phyloP scores from a whole-genome alignment of 1,284 basidiomycete genomes.

The Rhodofomes roseus region DNA sequence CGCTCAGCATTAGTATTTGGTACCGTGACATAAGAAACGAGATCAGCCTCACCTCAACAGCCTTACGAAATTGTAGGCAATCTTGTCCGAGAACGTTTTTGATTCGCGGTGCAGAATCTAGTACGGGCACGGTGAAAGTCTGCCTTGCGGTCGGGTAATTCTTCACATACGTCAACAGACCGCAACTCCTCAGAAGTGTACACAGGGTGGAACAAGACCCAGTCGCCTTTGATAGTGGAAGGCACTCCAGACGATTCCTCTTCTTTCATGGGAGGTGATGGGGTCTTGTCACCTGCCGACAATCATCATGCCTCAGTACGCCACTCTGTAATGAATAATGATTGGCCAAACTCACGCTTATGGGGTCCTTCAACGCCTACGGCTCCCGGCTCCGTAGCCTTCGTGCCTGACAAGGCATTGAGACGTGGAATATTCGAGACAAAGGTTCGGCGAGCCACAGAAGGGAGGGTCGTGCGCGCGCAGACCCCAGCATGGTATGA shows the following conservation, averaged over 20 bases:
- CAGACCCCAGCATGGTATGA: slow-evolving; percentile 9
- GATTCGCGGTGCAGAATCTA: slow-evolving; percentile 74
- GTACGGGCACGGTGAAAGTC: neutral
- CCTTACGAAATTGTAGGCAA: slow-evolving; percentile 64
- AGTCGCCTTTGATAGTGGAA: slow-evolving; percentile 55
- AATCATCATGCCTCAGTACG: slow-evolving; percentile 8
- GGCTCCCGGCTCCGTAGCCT: slow-evolving; percentile 16
- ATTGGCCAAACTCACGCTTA: slow-evolving; percentile 21
- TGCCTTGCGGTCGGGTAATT: neutral
- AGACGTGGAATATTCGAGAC: slow-evolving; percentile 5
- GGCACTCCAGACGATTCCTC: neutral
- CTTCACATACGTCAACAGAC: slow-evolving; percentile 55
- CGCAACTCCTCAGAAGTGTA: slow-evolving; percentile 78
- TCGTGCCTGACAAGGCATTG: slow-evolving; percentile 12
- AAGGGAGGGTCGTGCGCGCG: slow-evolving; percentile 11
- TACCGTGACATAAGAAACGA: neutral
- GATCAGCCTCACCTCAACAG: slow-evolving; percentile 42
- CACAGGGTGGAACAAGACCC: slow-evolving; percentile 83
- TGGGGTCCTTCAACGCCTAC: slow-evolving; percentile 31
- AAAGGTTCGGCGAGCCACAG: slow-evolving; percentile 13
- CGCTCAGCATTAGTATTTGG: neutral
- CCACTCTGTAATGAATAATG: slow-evolving; percentile 13
- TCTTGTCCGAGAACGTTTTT: slow-evolving; percentile 67
- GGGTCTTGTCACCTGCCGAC: slow-evolving; percentile 1
- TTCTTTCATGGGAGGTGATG: neutral